Base-by-base conservation (phyloP, 2,329 filamentous ascomycete genomes). In the Microdochium trichocladiopsis region DNA sequence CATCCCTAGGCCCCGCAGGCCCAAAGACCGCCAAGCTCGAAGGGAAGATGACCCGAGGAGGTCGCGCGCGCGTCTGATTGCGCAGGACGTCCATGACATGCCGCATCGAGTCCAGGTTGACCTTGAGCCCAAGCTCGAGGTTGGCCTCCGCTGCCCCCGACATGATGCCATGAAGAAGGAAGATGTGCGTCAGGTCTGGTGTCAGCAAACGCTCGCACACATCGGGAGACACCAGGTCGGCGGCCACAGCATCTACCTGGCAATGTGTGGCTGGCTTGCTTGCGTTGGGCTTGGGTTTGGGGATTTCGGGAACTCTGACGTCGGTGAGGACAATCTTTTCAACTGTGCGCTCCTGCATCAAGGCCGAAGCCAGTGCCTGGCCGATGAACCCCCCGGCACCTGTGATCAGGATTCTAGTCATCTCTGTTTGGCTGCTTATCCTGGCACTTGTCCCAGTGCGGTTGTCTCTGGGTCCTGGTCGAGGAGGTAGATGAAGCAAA, bases 361-460 rank as follows among this genome's bases (percentile, higher is more conserved):
- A 73, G 33, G 79, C 75, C 50, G 72, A 71, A 2, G 80, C 75
- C 23, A 86, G 73, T 47, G 79, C 73, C 63, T 85, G 82, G 61
- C 83, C 82, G 53, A 87, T 78, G 63, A 86, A 86, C 54, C 83
- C 83, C 47, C 78, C 78, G 8, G 76, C 82, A 4, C 83, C 83
- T 10, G 83, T 86, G 59, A 86, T 83, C 62, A 86, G 76, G 41
- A 86, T 74, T 16, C 8, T 41, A 11, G 36, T 16, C 36, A 41
- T 41, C n/a, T 11, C n/a, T 41, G 5, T 16, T 12, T 41, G 36
- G 6, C 36, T 41, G 8, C n/a, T 41, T 5, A 41, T 18, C 6
- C 6, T 41, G n/a, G n/a, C n/a, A n/a, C n/a, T n/a, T n/a, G n/a
- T n/a, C n/a, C n/a, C n/a, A n/a, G n/a, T n/a, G n/a, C n/a, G n/a